These are phyloP conservation scores for Rhododendron vialii DNA, from an alignment of 148 eudicot genomes.

Conservation along the genomic window DNA sequence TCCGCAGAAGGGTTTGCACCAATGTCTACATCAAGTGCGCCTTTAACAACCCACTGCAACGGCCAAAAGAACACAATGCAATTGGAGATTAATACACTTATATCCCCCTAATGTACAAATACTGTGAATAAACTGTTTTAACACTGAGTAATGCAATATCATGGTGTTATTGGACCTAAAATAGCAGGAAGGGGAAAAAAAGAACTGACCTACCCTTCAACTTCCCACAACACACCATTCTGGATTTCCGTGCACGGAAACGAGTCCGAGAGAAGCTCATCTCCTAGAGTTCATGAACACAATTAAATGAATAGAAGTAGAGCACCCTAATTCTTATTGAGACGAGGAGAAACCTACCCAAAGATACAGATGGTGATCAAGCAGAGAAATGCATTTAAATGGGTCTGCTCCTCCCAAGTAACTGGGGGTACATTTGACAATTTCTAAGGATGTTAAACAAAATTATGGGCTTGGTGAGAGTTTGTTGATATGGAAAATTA, in stretches of 20 bases:
- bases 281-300: conserved; percentile 34
- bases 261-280: conserved; percentile 87
- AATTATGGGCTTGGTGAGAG: background rate
- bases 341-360: background rate
- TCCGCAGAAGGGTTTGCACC: conserved; percentile 97
- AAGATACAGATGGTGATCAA: background rate
- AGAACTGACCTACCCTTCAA: conserved; percentile 70
- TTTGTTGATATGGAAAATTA: background rate
- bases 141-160: background rate
- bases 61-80: background rate
- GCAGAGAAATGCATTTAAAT: background rate
- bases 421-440: background rate
- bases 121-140: background rate
- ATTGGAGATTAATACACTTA: background rate
- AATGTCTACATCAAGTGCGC: conserved; percentile 67
- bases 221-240: conserved; percentile 85
- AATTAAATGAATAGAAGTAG: background rate
- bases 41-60: conserved; percentile 77
- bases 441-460: background rate
- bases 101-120: background rate
- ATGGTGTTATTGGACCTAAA: background rate
- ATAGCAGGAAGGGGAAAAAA: background rate
- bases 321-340: background rate
- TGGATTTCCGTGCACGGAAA: conserved; percentile 69
- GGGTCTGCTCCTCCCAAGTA: background rate